phyloP scores from a whole-genome alignment of 1,284 basidiomycete species.

The Puccinia coronata region DNA sequence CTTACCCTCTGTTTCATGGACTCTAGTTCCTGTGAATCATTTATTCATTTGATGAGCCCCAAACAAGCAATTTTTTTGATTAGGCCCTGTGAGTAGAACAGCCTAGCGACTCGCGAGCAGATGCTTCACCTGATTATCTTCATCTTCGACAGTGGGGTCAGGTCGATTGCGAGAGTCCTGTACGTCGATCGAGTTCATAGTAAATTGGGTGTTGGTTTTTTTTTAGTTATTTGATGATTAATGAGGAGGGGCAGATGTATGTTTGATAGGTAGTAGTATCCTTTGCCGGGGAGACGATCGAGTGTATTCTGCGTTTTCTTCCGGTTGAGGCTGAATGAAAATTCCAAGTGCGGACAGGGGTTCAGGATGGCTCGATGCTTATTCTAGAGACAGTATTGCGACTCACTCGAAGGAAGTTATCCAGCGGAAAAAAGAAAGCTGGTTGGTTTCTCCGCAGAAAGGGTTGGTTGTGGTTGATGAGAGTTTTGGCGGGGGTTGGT shows the following conservation, averaged over 20 bases:
- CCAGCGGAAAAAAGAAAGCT: not conserved
- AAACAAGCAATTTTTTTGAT: no score
- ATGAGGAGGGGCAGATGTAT: not conserved
- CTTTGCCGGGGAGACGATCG: not conserved
- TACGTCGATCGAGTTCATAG: slow-evolving; percentile 27
- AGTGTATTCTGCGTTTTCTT: not conserved
- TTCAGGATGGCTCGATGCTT: no score
- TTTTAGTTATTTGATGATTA: not conserved
- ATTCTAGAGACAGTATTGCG: no score
- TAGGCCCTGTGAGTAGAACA: no score
- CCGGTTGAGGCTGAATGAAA: no score
- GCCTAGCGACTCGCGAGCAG: not conserved
- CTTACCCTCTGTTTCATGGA: slow-evolving; percentile 87
- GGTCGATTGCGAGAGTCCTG: slow-evolving; percentile 40
- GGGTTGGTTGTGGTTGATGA: not conserved
- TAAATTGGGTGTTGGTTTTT: not conserved
- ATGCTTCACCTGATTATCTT: slow-evolving; percentile 39
- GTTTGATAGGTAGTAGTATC: not conserved
- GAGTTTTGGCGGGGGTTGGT: not conserved
- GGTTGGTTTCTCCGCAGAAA: not conserved
- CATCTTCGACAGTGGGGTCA: slow-evolving; percentile 35
- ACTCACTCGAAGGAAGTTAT: no score
- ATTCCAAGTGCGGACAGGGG: no score
- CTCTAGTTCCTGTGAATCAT: slow-evolving; percentile 60
- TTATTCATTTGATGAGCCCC: not conserved